phyloP scores from a whole-genome alignment of 1,139 yeast genomes.

The Suhomyces yuchorum region DNA sequence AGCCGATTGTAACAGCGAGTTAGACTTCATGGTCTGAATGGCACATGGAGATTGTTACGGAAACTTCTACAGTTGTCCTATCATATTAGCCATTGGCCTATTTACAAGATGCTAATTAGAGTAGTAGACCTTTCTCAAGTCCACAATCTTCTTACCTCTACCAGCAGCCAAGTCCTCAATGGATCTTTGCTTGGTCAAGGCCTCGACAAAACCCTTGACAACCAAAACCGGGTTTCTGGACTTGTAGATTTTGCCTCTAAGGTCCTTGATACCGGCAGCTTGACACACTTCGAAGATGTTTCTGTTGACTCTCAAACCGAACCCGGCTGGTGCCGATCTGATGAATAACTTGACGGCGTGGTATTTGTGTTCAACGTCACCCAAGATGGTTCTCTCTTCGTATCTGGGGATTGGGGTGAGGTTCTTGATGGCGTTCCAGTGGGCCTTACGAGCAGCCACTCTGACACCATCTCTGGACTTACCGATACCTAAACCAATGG shows the following conservation, averaged over 20 bases:
- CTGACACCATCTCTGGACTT: constrained; percentile 79
- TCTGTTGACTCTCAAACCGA: constrained; percentile 91
- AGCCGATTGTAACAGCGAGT: no score
- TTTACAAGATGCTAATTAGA: constrained; percentile 31
- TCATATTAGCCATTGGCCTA: constrained; percentile 4
- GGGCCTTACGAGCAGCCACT: constrained; percentile 81
- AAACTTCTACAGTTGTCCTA: neutral
- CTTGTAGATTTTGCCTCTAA: constrained; percentile 87
- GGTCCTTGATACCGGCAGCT: constrained; percentile 92
- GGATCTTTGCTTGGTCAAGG: constrained; percentile 76
- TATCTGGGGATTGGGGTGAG: constrained; percentile 80
- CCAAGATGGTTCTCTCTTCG: constrained; percentile 89
- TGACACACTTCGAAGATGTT: constrained; percentile 90
- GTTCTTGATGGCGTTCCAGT: constrained; percentile 92
- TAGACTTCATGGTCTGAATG: no score
- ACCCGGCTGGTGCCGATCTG: constrained; percentile 90
- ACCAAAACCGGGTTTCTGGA: constrained; percentile 95
- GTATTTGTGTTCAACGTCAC: constrained; percentile 78
- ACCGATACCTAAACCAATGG: constrained; percentile 95
- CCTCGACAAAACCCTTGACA: constrained; percentile 87
- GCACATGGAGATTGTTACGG: no score
- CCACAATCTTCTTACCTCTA: constrained; percentile 94
- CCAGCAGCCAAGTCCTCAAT: constrained; percentile 87
- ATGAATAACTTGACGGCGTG: constrained; percentile 85
- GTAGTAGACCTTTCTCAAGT: constrained; percentile 87